Percentiles rank a stretch among this genome's conserved stretches.
Conservation (phyloP, 78 protist genomes). For the Dictyostelium firmibasis region DNA sequence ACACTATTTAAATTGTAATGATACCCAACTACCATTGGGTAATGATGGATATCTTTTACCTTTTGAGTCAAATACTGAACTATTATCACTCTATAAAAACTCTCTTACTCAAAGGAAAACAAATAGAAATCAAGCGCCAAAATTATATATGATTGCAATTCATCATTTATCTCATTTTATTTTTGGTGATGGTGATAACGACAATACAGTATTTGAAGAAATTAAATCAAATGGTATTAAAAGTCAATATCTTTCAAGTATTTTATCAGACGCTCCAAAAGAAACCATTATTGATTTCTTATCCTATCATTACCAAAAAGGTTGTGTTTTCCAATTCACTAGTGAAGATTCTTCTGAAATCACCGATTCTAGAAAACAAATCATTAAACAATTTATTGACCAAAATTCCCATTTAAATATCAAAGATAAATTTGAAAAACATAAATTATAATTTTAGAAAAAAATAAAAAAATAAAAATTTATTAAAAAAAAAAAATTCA, state of each 20-base stretch:
- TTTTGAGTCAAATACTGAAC: neutral
- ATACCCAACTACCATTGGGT: slow-evolving; percentile 44
- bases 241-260: neutral
- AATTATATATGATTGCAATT: slow-evolving; percentile 56
- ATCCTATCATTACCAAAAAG: neutral
- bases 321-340: slow-evolving; percentile 5
- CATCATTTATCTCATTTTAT: slow-evolving; percentile 42
- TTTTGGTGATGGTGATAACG: neutral
- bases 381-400: neutral
- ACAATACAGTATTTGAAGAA: neutral
- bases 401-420: neutral
- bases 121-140: slow-evolving; percentile 4
- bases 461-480: too few relatives aligned
- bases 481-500: too few relatives aligned
- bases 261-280: neutral
- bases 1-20: neutral
- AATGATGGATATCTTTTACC: slow-evolving; percentile 37
- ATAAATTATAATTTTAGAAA: neutral
- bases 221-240: slow-evolving; percentile 10
- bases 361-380: neutral
- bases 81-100: slow-evolving; percentile 43
- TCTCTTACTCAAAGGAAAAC: slow-evolving; percentile 7
- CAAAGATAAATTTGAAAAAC: neutral
- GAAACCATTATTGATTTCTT: slow-evolving; percentile 29
- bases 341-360: neutral